These are phyloP conservation scores for Ophiosphaerella herpotricha DNA, from an alignment of 2,329 filamentous ascomycete species.

Conservation along the genomic window DNA sequence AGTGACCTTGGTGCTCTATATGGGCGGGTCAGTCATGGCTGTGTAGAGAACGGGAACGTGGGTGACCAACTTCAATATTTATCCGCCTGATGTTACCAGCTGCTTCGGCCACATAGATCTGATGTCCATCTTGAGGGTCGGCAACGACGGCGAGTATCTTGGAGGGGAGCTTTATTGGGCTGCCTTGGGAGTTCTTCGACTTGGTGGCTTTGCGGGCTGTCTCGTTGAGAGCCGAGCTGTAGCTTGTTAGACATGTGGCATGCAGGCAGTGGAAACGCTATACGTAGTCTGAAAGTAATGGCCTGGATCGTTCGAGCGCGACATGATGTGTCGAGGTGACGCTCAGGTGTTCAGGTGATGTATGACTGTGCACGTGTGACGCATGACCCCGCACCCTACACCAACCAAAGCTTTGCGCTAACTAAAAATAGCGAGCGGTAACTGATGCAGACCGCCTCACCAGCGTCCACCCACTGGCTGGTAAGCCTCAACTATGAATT, in stretches of 20 bases:
- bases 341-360: background rate
- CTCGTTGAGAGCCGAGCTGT: conserved; percentile 56
- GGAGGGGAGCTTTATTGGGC: conserved; percentile 77
- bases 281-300: conserved; percentile 95
- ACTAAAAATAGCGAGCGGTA: too few relatives aligned
- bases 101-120: conserved; percentile 83
- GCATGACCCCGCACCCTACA: too few relatives aligned
- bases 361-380: background rate
- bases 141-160: conserved; percentile 78
- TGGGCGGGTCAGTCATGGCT: conserved; percentile 14
- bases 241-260: conserved; percentile 21
- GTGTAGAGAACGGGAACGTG: conserved; percentile 14
- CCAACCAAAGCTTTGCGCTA: too few relatives aligned
- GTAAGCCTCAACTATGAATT: too few relatives aligned
- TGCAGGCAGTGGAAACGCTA: conserved; percentile 38
- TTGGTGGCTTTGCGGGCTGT: conserved; percentile 69
- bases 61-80: conserved; percentile 72
- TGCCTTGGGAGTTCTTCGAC: conserved; percentile 80
- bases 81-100: conserved; percentile 78
- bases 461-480: too few relatives aligned
- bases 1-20: conserved; percentile 43
- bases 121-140: conserved; percentile 66
- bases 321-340: conserved; percentile 28
- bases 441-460: too few relatives aligned
- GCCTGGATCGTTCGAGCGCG: conserved; percentile 63